Conservation (phyloP, 352 stramenopile genomes). For the Aphanomyces euteiches region DNA sequence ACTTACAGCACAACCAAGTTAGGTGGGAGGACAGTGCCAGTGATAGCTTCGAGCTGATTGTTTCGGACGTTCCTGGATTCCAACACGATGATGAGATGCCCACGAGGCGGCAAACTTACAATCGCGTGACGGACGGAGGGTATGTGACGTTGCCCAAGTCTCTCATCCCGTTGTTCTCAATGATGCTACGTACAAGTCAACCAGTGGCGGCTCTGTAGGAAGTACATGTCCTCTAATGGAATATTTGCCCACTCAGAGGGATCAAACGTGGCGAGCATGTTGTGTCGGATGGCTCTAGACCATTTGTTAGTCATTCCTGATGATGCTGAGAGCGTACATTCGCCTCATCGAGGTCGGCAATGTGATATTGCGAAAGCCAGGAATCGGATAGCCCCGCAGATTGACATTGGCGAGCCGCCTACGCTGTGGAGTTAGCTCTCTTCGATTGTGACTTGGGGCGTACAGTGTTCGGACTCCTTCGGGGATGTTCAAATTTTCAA, state of each 20-base stretch:
- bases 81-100: too few relatives aligned
- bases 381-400: background rate
- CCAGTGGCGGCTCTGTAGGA: background rate
- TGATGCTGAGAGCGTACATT: background rate
- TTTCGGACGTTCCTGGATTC: constrained; percentile 1
- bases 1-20: background rate
- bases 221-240: background rate
- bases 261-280: constrained; percentile 1
- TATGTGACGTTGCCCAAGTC: constrained; percentile 1
- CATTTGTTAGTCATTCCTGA: background rate
- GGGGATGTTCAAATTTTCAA: constrained; percentile 6
- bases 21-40: background rate
- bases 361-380: background rate
- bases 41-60: background rate
- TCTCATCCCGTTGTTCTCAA: background rate
- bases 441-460: background rate
- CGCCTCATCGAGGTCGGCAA: background rate
- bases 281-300: constrained; percentile 2
- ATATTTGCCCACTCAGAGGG: background rate
- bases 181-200: background rate
- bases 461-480: constrained; percentile 6
- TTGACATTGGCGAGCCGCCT: constrained; percentile 9
- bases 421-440: background rate
- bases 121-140: background rate
- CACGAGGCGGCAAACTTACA: background rate